A percentile compares a stretch with the other conserved stretches of the same genome.
Conservation (phyloP, 1,284 basidiomycete genomes). For the Melampsora abietis-canadensis region DNA sequence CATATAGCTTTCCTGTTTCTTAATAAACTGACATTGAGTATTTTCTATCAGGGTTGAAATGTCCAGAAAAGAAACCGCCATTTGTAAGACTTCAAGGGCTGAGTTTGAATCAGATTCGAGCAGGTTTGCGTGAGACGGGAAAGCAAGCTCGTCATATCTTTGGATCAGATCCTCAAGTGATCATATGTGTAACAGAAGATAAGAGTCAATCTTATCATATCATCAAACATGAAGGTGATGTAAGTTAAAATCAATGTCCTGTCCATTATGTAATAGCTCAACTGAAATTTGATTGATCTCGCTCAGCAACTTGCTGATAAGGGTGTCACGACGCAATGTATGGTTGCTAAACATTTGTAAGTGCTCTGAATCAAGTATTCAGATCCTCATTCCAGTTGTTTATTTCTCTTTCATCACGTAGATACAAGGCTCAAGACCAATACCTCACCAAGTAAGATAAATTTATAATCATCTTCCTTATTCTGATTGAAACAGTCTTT, state of each 20-base stretch:
- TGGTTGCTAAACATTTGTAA: constrained; percentile 38
- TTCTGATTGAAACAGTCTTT: too few relatives aligned
- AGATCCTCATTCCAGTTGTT: too few relatives aligned
- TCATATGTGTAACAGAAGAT: constrained; percentile 35
- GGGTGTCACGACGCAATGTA: constrained; percentile 39
- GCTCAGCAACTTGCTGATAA: constrained; percentile 20
- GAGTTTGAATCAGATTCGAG: background rate
- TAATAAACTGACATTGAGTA: background rate
- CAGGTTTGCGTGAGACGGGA: constrained; percentile 9
- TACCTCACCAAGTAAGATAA: constrained; percentile 37
- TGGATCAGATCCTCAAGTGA: constrained; percentile 6
- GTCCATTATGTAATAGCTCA: too few relatives aligned
- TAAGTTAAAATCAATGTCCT: background rate
- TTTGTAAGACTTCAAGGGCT: constrained; percentile 10
- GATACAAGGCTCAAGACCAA: constrained; percentile 29
- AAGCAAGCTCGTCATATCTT: constrained; percentile 15
- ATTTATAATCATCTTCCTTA: background rate
- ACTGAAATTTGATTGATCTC: background rate
- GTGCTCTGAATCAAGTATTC: background rate
- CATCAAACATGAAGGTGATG: constrained; percentile 38
- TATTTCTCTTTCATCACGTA: background rate
- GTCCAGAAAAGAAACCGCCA: constrained; percentile 1
- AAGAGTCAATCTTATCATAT: constrained; percentile 1
- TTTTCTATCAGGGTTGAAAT: constrained; percentile 11
- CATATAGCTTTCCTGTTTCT: too few relatives aligned